Evolutionary conservation across 805 yeast species (phyloP).

Genomic region (Lipomyces yamanashiensis): DNA sequence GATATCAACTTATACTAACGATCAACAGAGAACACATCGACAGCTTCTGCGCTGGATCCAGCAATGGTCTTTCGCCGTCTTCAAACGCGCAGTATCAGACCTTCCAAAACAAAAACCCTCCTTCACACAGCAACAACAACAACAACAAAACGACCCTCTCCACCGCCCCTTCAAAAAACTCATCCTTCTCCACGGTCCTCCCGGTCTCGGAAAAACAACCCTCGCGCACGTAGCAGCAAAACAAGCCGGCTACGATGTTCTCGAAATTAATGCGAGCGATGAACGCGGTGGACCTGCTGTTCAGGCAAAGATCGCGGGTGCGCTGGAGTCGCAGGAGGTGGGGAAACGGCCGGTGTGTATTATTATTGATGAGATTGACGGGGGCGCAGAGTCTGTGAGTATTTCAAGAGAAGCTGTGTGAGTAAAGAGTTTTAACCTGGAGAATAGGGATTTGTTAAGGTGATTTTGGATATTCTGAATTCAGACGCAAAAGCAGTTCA

Average conservation of each 20-base stretch:
- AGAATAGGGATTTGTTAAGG: conserved; percentile 52
- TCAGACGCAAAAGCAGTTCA: conserved; percentile 61
- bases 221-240: conserved; percentile 82
- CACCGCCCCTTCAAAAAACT: conserved; percentile 67
- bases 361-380: conserved; percentile 89
- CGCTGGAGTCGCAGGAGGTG: conserved; percentile 67
- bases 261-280: conserved; percentile 87
- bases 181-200: conserved; percentile 83
- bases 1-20: too few species aligned
- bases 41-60: conserved; percentile 64
- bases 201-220: conserved; percentile 92
- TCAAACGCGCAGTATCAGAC: conserved; percentile 46
- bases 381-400: conserved; percentile 58
- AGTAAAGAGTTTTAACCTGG: not conserved
- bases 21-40: conserved; percentile 54
- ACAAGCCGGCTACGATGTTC: conserved; percentile 77
- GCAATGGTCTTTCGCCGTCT: conserved; percentile 67
- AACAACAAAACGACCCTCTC: conserved; percentile 51
- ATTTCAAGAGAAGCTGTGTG: not conserved
- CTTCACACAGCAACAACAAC: not conserved
- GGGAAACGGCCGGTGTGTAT: conserved; percentile 74
- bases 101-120: conserved; percentile 29
- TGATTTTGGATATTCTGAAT: conserved; percentile 59
- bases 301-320: conserved; percentile 60
- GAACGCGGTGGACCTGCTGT: conserved; percentile 68